Base-by-base conservation (phyloP, 768 basidiomycete genomes). In the Phaeotremella fagi region DNA sequence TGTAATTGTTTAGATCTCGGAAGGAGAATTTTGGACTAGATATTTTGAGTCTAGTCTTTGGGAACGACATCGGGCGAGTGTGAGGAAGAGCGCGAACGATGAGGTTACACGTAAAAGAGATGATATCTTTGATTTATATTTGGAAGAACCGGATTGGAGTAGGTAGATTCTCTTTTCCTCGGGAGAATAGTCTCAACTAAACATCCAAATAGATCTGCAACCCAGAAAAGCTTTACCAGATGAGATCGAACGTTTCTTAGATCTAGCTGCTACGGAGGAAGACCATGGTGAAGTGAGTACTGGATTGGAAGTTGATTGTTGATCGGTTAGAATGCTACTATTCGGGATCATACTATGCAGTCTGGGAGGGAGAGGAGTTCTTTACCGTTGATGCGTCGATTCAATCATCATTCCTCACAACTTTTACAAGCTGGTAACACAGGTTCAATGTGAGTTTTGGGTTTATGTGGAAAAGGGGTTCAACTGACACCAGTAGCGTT, bases 131-230 rank as follows among this genome's bases (percentile, higher is more conserved):
- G 94, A 98, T 79, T 83, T 85, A 63, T 99, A 98, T 73, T 77
- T 99, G n/a, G 90, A 92, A 73, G 86, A 84, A 66, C 90, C 91
- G 29, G 95, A 99, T 64, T 90, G 97, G 71, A 90, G 90, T 90
- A 65, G 31, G 82, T 46, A 59, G 54, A 18, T 35, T 35, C 33
- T 9, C 11, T 9, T 9, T 35, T 9, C n/a, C 9, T n/a, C 33
- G n/a, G 4, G 42, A 15, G 27, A 25, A 16, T n/a, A n/a, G n/a
- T n/a, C n/a, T n/a, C n/a, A n/a, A n/a, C n/a, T n/a, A n/a, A n/a
- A n/a, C n/a, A n/a, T n/a, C n/a, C n/a, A n/a, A 36, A 27, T 28
- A 55, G 60, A 65, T 61, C 44, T 64, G 14, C 58, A 63, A 27
- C 69, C 69, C 26, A 33, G 57, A 35, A 49, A 52, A 33, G 49